Evolutionary conservation across 2,329 filamentous ascomycete genomes (phyloP), one percentile per base, ranked within the genome.

Genomic region (Ceratocystiopsis minuta): DNA sequence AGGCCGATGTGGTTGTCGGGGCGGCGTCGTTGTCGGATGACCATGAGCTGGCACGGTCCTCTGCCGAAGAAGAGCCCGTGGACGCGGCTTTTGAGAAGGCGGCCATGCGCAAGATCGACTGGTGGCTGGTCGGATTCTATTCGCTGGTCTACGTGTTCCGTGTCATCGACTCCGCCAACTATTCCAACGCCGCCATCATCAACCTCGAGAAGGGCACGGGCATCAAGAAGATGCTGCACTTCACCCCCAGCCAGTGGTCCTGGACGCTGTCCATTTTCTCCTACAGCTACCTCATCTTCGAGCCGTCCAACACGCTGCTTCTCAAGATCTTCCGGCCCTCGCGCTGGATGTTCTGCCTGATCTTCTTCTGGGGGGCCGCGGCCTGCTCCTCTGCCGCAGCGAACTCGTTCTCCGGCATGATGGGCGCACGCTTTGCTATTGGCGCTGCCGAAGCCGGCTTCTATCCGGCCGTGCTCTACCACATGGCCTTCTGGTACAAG

Each of bases 201-300:
- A 61, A 61, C 40, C 52, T 61, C 17, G 59, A 61, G 47, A 46
- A 53, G 18, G 58, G 58, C 16, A 59, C 57, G 4, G 57, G 56
- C 18, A 61, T 62, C 46, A 62, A 62, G 43, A 55, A 56, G 43
- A 52, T 60, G 42, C 56, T 62, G 4, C 43, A 52, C 18, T 47
- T 60, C 12, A 51, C 39, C 32, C 39, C 56, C 1, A 50, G 49
- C 0, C 52, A 61, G 44, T 62, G 59, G 59, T 50, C 59, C 2
- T 62, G 59, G 59, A 57, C 55, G 1, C 48, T 54, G 17, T 60
- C 57, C 12, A 61, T 62, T n/a, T 62, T 61, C 40, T 60, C 55
- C 0, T 61, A 61, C 46, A 58, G 56, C 45, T 61, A 60, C 36
- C 43, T 60, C 40, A 38, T 60, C 31, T 60, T 61, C 39, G 58